Evolutionary conservation across 805 yeast species (phyloP).

Genomic region (Metschnikowia colocasiae): DNA sequence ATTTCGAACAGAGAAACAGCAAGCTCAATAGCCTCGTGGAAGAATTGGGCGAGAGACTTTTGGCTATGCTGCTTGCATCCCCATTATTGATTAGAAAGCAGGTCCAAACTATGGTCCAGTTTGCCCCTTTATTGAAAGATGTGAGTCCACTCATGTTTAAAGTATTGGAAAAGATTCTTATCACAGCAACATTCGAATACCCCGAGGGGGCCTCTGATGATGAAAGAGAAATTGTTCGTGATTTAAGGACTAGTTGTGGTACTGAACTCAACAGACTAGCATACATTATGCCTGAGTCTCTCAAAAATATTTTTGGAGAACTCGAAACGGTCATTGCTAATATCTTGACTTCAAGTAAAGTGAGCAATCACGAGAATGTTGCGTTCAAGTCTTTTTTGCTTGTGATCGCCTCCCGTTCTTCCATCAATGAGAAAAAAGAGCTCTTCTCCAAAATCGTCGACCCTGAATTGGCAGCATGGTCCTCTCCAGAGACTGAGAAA

Average conservation of each 20-base stretch:
- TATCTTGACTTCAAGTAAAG: conserved; percentile 62
- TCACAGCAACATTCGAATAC: conserved; percentile 78
- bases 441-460: conserved; percentile 86
- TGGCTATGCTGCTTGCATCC: conserved; percentile 71
- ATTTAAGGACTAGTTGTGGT: conserved; percentile 87
- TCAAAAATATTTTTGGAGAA: conserved; percentile 76
- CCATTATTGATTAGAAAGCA: conserved; percentile 81
- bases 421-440: conserved; percentile 67
- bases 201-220: conserved; percentile 68
- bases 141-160: conserved; percentile 71
- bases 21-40: conserved; percentile 57
- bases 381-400: conserved; percentile 88
- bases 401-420: conserved; percentile 86
- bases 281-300: conserved; percentile 87
- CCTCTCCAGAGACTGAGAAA: conserved; percentile 83
- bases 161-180: conserved; percentile 79
- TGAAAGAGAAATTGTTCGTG: conserved; percentile 74
- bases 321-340: conserved; percentile 76
- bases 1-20: conserved; percentile 49
- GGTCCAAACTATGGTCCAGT: conserved; percentile 89
- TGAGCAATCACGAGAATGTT: conserved; percentile 87
- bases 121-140: conserved; percentile 84
- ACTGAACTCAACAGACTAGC: conserved; percentile 93
- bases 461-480: conserved; percentile 90
- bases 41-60: conserved; percentile 65